phyloP scores from a whole-genome alignment of 257 asterid genomes.

The Striga asiatica region DNA sequence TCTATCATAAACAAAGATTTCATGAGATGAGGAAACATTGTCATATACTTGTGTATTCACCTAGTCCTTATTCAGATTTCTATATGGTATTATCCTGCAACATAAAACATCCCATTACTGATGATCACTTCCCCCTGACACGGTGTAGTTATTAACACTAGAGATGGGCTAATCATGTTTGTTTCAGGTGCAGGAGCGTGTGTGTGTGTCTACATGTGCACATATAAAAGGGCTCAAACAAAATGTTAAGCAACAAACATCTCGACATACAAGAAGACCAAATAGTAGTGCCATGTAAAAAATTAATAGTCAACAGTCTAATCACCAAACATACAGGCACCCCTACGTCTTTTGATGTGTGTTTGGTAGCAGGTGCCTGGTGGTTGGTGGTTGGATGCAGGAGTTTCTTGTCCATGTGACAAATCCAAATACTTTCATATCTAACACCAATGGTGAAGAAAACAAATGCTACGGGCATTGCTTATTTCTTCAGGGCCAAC shows the following conservation, averaged over 20 bases:
- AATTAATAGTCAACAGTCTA: too few species aligned
- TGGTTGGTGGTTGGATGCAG: too few species aligned
- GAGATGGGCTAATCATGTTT: too few species aligned
- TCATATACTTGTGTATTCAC: conserved; percentile 42
- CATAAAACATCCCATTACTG: conserved; percentile 13
- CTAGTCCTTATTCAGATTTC: too few species aligned
- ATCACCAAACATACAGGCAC: background rate
- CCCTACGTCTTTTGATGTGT: background rate
- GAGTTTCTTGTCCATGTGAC: background rate
- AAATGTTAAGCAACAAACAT: background rate
- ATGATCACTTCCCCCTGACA: conserved; percentile 10
- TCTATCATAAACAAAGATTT: conserved; percentile 93
- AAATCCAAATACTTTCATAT: background rate
- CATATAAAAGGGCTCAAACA: background rate
- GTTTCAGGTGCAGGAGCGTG: too few species aligned
- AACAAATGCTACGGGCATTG: background rate
- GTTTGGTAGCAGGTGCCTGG: background rate
- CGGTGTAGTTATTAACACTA: background rate
- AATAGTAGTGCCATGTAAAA: background rate
- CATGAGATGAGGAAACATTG: conserved; percentile 58
- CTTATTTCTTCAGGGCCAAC: background rate
- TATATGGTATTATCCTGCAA: conserved; percentile 26
- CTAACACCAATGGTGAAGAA: background rate
- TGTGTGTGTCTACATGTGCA: too few species aligned
- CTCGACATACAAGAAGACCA: background rate